Conservation (phyloP, 2,329 filamentous ascomycete genomes). For the Emmonsiellopsis sp. region DNA sequence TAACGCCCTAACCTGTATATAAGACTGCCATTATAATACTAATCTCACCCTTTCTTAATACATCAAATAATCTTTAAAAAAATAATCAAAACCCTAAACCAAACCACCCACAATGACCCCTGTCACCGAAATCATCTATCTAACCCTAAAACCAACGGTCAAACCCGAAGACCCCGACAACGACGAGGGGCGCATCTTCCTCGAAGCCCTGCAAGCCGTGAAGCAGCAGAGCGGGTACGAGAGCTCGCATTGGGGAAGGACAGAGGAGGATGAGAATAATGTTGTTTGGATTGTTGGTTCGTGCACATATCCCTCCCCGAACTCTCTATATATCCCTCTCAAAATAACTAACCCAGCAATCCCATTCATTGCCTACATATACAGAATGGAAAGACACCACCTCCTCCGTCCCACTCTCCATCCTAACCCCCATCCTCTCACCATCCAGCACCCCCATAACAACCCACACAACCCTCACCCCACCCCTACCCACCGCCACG, state of each 20-base stretch:
- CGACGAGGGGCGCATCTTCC: constrained; percentile 23
- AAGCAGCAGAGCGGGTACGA: constrained; percentile 27
- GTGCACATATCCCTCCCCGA: constrained; percentile 4
- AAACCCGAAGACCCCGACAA: constrained; percentile 29
- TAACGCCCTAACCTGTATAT: not conserved
- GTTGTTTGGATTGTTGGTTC: constrained; percentile 31
- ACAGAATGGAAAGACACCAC: constrained; percentile 2
- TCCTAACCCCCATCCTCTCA: not conserved
- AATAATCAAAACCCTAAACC: not conserved
- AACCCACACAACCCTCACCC: constrained; percentile 18
- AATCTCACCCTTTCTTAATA: not conserved
- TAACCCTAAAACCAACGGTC: constrained; percentile 28
- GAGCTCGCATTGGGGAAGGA: constrained; percentile 29
- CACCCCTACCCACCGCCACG: constrained; percentile 19
- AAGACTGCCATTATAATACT: no score
- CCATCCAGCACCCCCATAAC: not conserved
- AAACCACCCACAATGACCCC: not conserved
- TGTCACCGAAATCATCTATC: constrained; percentile 28
- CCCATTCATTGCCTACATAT: not conserved
- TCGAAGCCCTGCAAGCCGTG: constrained; percentile 19
- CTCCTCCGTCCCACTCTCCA: not conserved
- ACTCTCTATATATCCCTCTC: not conserved
- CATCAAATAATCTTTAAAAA: not conserved
- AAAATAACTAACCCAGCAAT: not conserved
- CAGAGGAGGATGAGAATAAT: constrained; percentile 25